Base-by-base conservation (phyloP, 2,329 filamentous ascomycete species). In the Ceratocystis cacaofunesta region DNA sequence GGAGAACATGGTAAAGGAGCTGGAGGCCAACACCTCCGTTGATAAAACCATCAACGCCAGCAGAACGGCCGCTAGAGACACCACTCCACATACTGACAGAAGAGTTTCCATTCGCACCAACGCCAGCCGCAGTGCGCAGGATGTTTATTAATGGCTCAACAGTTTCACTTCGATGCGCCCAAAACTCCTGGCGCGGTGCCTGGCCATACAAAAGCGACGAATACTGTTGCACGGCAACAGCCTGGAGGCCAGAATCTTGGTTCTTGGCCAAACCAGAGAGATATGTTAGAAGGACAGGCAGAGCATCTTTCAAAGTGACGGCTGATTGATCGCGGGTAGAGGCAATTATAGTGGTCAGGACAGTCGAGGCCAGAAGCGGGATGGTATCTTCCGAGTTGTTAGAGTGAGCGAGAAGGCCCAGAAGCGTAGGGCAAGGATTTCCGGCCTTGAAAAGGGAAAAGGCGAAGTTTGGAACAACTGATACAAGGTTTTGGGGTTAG, bases 221-320 rank as follows among this genome's bases (percentile, higher is more conserved):
- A 76, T 92, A 95, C 73, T 92, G 85, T 72, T 94, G 89, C 12
- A 97, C 91, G 30, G 91, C 92, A 72, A 97, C 96, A 73, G 99
- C 94, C 76, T 99, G 94, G 66, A 95, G 81, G 48, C 90, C 90
- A 65, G 89, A 88, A 76, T 99, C 94, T 52, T 88, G 83, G 73
- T 86, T 90, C 78, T 91, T 91, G 67, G 89, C 86, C 65, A 97
- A 80, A 64, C 85, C 85, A 6, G 91, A 89, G 36, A 97, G 84
- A 75, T 96, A 97, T 72, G 83, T 86, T 75, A 94, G 89, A 62
- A 97, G 81, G 71, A 90, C 81, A 19, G 90, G 88, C 57, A 97
- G 82, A 22, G 91, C 89, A 69, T 88, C 83, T 68, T 89, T 82
- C 64, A 87, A 80, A 65, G 91, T 88, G 65, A 89, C 83, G 62